Conservation (phyloP, 768 basidiomycete species). For the Termitomyces sp. region DNA sequence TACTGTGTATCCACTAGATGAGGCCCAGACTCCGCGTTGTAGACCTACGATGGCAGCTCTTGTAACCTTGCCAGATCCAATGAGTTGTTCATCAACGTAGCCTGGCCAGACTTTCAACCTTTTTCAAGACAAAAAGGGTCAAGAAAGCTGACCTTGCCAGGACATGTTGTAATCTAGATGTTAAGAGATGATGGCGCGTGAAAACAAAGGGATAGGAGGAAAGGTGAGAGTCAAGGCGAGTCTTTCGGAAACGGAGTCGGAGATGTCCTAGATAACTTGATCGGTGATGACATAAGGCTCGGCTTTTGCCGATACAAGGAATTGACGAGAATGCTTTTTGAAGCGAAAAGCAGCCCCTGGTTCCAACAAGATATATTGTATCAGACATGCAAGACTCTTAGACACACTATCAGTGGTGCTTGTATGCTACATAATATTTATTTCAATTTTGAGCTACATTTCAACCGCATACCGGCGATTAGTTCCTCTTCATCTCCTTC, state of each 20-base stretch:
- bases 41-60: conserved; percentile 75
- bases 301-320: background rate
- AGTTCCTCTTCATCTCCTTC: background rate
- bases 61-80: conserved; percentile 66
- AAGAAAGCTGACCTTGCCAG: conserved; percentile 51
- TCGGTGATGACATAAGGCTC: conserved; percentile 9
- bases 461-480: too few species aligned
- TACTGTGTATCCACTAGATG: conserved; percentile 52
- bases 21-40: conserved; percentile 75
- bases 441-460: too few species aligned
- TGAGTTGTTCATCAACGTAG: conserved; percentile 77
- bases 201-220: conserved; percentile 5
- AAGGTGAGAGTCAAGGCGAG: background rate
- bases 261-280: conserved; percentile 12
- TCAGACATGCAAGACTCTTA: too few species aligned
- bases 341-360: too few species aligned
- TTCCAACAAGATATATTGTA: too few species aligned
- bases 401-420: too few species aligned
- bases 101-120: conserved; percentile 31
- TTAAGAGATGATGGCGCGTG: background rate
- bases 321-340: too few species aligned
- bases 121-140: background rate
- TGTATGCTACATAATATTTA: too few species aligned
- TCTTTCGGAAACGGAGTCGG: conserved; percentile 8
- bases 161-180: conserved; percentile 40